Evolutionary conservation across 805 yeast genomes (phyloP).

Genomic region (Metschnikowia cerradonensis): DNA sequence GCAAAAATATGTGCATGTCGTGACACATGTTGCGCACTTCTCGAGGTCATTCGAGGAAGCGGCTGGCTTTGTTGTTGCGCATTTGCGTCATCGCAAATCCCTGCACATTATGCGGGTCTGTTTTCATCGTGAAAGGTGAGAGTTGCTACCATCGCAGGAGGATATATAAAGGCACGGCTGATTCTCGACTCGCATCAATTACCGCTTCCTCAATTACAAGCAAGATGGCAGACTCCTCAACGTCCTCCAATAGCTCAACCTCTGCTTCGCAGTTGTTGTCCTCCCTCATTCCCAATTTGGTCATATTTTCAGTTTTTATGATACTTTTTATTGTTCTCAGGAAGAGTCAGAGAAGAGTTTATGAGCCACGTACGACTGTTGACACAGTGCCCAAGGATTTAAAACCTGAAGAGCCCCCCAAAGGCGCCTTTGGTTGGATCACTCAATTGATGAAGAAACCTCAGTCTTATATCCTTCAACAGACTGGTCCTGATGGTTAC

Average conservation of each 20-base stretch:
- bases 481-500: slow-evolving; percentile 72
- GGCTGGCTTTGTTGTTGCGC: slow-evolving; percentile 3
- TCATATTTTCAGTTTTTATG: slow-evolving; percentile 40
- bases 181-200: neutral
- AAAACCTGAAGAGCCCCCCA: slow-evolving; percentile 40
- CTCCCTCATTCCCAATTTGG: slow-evolving; percentile 42
- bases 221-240: neutral
- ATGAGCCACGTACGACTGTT: slow-evolving; percentile 48
- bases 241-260: slow-evolving; percentile 14
- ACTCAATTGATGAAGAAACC: slow-evolving; percentile 49
- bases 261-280: slow-evolving; percentile 51
- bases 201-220: neutral
- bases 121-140: neutral
- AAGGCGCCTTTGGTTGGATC: slow-evolving; percentile 54
- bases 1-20: neutral
- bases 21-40: neutral
- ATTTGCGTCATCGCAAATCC: neutral
- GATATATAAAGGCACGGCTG: neutral
- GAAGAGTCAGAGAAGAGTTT: slow-evolving; percentile 44
- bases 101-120: neutral
- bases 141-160: neutral
- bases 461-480: slow-evolving; percentile 60
- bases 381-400: slow-evolving; percentile 44
- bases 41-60: slow-evolving; percentile 3
- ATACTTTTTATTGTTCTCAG: slow-evolving; percentile 38